A percentile compares a stretch with the other conserved stretches of the same genome.
Evolutionary conservation across 176 grass and related monocot genomes (phyloP).

Genomic region (Raddia guianensis): DNA sequence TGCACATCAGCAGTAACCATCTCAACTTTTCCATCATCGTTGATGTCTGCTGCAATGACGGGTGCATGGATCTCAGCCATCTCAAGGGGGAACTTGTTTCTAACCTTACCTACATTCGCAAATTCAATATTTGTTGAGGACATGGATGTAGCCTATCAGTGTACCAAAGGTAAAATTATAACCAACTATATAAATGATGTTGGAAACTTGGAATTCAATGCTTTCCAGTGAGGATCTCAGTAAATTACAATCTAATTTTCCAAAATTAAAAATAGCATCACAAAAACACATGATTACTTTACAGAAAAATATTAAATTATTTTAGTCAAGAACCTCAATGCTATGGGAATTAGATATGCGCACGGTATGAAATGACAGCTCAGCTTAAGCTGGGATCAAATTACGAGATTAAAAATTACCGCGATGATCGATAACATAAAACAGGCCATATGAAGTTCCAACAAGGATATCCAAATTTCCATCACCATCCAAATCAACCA

Average conservation of each 20-base stretch:
- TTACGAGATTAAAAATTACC: constrained; percentile 50
- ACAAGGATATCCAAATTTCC: constrained; percentile 95
- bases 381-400: constrained; percentile 24
- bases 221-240: neutral
- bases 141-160: constrained; percentile 6
- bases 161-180: neutral
- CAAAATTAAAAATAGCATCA: constrained; percentile 11
- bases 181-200: neutral
- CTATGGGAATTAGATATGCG: constrained; percentile 6
- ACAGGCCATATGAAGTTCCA: constrained; percentile 86
- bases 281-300: constrained; percentile 32
- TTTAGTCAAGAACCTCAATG: constrained; percentile 23
- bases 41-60: constrained; percentile 86
- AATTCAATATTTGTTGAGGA: constrained; percentile 25
- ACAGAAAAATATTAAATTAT: constrained; percentile 22
- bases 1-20: constrained; percentile 89
- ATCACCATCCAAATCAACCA: constrained; percentile 98
- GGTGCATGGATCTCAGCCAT: constrained; percentile 94
- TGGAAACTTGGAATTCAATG: neutral
- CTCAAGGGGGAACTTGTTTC: constrained; percentile 91
- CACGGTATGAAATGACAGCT: constrained; percentile 6
- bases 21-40: constrained; percentile 97
- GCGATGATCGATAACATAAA: constrained; percentile 89
- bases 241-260: constrained; percentile 4
- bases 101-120: constrained; percentile 67